These are phyloP conservation scores for Tetradesmus lagerheimii DNA, from an alignment of 139 green algal species.

Conservation along the genomic window DNA sequence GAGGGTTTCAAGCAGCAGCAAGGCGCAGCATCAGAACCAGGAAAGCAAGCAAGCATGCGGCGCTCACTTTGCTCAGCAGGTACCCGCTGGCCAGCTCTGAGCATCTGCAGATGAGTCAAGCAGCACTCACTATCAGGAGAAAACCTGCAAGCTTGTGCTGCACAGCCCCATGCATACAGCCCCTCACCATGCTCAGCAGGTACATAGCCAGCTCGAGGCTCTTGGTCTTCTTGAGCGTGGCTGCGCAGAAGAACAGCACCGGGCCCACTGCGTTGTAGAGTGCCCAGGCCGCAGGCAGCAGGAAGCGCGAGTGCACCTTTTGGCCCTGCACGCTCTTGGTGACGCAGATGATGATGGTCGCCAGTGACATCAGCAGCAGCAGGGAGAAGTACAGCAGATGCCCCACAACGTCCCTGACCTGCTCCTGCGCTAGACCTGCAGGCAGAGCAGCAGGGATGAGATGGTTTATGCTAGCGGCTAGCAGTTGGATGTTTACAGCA, in stretches of 20 bases:
- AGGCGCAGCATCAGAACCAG: too few relatives aligned
- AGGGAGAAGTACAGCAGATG: conserved; percentile 29
- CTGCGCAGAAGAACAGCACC: conserved; percentile 31
- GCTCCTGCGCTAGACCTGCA: conserved; percentile 18
- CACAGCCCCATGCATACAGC: too few relatives aligned
- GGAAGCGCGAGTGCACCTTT: neutral
- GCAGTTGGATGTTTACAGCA: too few relatives aligned
- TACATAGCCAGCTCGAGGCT: conserved; percentile 16
- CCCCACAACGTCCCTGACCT: neutral
- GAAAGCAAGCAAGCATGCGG: too few relatives aligned
- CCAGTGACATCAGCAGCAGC: neutral
- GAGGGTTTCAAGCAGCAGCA: too few relatives aligned
- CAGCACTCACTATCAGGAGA: too few relatives aligned
- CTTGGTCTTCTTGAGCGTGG: conserved; percentile 19
- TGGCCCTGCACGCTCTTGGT: neutral
- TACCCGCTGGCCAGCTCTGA: too few relatives aligned
- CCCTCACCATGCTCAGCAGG: conserved; percentile 31
- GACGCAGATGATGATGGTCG: conserved; percentile 8
- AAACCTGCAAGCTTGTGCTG: too few relatives aligned
- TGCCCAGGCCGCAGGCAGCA: conserved; percentile 25
- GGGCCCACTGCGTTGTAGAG: conserved; percentile 37
- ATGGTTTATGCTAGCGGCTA: neutral
- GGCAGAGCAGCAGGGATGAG: neutral
- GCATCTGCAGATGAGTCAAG: too few relatives aligned
- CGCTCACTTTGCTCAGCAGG: too few relatives aligned